Conservation (phyloP, 2,329 filamentous ascomycete genomes). For the Cercospora janseana region DNA sequence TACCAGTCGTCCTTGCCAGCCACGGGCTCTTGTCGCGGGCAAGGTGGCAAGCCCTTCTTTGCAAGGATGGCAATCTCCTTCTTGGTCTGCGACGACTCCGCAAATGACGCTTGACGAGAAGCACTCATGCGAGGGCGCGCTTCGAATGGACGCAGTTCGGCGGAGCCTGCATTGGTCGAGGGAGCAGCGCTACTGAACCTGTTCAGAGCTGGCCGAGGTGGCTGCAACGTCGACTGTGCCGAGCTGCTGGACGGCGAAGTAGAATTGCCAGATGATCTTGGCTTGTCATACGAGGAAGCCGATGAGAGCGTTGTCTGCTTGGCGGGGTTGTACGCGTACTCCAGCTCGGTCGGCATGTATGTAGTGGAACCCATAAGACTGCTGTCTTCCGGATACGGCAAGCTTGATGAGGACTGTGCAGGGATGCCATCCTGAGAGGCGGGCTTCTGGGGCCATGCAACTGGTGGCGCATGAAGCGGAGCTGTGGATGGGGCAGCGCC, state of each 20-base stretch:
- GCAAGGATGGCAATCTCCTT: slow-evolving; percentile 50
- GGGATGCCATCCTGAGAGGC: slow-evolving; percentile 29
- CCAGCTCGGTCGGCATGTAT: slow-evolving; percentile 46
- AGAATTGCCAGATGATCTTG: too few relatives aligned
- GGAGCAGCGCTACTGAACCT: slow-evolving; percentile 14
- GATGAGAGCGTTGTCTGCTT: slow-evolving; percentile 15
- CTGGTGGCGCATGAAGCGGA: background rate
- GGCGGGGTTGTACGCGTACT: slow-evolving; percentile 40
- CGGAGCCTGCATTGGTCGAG: background rate
- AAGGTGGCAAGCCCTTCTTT: slow-evolving; percentile 57
- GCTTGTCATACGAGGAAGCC: background rate
- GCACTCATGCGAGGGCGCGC: slow-evolving; percentile 16
- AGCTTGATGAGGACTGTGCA: slow-evolving; percentile 32
- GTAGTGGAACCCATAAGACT: slow-evolving; percentile 35
- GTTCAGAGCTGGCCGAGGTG: slow-evolving; percentile 16
- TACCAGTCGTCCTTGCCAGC: slow-evolving; percentile 75
- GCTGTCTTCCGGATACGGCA: slow-evolving; percentile 49
- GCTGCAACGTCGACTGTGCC: slow-evolving; percentile 7
- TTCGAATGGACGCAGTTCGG: slow-evolving; percentile 9
- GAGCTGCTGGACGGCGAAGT: slow-evolving; percentile 11
- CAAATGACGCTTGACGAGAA: slow-evolving; percentile 25
- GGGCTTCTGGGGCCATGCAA: slow-evolving; percentile 5
- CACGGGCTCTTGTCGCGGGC: slow-evolving; percentile 63
- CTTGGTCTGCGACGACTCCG: slow-evolving; percentile 30
- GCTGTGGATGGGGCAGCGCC: slow-evolving; percentile 12